Evolutionary conservation across 768 basidiomycete species (phyloP).

Genomic region (Trametes meyenii): DNA sequence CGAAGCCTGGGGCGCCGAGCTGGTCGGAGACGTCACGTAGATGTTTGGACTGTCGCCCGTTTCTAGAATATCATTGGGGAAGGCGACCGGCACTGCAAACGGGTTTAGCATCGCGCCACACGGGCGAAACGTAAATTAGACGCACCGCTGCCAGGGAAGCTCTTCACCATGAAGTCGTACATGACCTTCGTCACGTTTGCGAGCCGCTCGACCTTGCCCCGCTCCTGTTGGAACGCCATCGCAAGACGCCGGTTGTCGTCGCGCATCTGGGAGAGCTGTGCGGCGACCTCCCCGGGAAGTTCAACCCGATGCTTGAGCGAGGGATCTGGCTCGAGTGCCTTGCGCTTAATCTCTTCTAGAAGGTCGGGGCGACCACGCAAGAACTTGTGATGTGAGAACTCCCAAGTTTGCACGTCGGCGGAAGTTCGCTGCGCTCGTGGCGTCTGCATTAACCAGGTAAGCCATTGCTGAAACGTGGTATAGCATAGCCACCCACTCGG

Average conservation of each 20-base stretch:
- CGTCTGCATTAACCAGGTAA: conserved; percentile 47
- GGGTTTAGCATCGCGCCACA: conserved; percentile 1
- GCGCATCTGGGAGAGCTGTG: conserved; percentile 68
- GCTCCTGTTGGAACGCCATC: conserved; percentile 53
- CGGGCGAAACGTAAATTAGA: conserved; percentile 22
- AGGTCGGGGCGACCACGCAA: conserved; percentile 79
- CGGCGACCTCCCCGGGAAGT: conserved; percentile 75
- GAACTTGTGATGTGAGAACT: conserved; percentile 88
- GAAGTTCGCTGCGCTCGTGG: conserved; percentile 84
- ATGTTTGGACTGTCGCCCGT: conserved; percentile 62
- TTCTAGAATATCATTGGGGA: conserved; percentile 56
- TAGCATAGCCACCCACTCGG: conserved; percentile 52
- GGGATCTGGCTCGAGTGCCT: conserved; percentile 81
- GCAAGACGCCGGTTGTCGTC: conserved; percentile 72
- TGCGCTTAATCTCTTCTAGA: conserved; percentile 84
- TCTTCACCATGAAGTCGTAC: conserved; percentile 63
- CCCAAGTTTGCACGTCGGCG: conserved; percentile 82
- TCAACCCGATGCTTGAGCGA: conserved; percentile 72
- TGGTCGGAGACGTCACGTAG: conserved; percentile 67
- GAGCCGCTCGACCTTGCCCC: conserved; percentile 62
- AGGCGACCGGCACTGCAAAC: conserved; percentile 35
- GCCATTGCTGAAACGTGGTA: not conserved
- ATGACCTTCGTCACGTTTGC: conserved; percentile 58
- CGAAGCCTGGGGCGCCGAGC: conserved; percentile 45
- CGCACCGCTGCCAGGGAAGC: conserved; percentile 58